A percentile compares a stretch with the other conserved stretches of the same genome.
phyloP scores from a whole-genome alignment of 2,329 filamentous ascomycete genomes.

The Xylariales sp. region DNA sequence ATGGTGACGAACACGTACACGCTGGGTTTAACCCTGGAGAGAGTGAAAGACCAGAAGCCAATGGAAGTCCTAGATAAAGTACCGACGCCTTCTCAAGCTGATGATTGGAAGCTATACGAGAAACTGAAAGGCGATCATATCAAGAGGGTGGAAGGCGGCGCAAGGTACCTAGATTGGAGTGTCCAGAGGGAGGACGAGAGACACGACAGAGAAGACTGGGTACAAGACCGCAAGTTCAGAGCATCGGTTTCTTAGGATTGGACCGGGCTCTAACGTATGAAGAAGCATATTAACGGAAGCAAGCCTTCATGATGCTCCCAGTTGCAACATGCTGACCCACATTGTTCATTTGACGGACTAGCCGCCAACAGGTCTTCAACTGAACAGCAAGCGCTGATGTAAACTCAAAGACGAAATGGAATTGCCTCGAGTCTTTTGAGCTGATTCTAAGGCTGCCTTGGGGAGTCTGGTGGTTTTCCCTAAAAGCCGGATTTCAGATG shows the following conservation, averaged over 20 bases:
- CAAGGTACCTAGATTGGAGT: constrained; percentile 37
- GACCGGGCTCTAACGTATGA: not conserved
- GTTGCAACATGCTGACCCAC: not conserved
- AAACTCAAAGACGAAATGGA: too few relatives aligned
- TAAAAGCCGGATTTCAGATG: too few relatives aligned
- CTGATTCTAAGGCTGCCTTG: too few relatives aligned
- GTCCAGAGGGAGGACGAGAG: constrained; percentile 23
- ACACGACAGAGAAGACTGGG: constrained; percentile 21
- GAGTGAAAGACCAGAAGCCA: constrained; percentile 34
- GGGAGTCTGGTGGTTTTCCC: too few relatives aligned
- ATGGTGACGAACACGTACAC: constrained; percentile 34
- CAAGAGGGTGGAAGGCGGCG: constrained; percentile 32
- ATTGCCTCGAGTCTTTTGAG: too few relatives aligned
- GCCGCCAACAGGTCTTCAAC: too few relatives aligned
- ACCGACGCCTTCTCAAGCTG: constrained; percentile 49
- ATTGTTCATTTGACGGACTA: too few relatives aligned
- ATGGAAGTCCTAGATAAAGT: constrained; percentile 39
- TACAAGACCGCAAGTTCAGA: constrained; percentile 10
- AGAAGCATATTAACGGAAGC: not conserved
- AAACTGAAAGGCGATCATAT: constrained; percentile 40
- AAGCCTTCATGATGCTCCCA: not conserved
- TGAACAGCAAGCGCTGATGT: too few relatives aligned
- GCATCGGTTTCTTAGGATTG: constrained; percentile 15
- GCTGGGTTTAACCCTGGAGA: constrained; percentile 42
- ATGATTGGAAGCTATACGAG: constrained; percentile 51